Evolutionary conservation across 305 asterid genomes (phyloP), one percentile per base, ranked within the genome.

Genomic region (Solanum hybrid): DNA sequence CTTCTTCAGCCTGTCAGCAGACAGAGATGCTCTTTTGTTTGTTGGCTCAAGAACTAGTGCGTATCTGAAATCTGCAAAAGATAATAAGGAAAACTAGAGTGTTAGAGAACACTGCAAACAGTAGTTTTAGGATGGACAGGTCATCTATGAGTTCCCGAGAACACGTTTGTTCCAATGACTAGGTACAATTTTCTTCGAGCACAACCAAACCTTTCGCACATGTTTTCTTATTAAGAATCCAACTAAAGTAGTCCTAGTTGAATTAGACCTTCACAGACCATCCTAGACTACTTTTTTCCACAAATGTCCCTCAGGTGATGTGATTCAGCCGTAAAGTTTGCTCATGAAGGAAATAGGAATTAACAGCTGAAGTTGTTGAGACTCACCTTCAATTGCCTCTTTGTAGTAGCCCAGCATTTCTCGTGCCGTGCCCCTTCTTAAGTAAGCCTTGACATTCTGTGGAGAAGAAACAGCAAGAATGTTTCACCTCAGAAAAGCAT

Each of bases 1-100:
- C 88, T 91, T 96, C 94, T 89, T 94, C 89, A 97, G 93, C 91
- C 97, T 93, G 90, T 94, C 96, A 86, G 94, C 89, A 85, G 98
- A 93, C 94, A 92, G 94, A 22, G 98, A 92, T 90, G 99, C 99
- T 94, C 98, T 94, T 92, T 94, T 96, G 86, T 97, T 97, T 26
- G 95, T 97, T 85, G 99, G 99, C 95, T 97, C 99, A 6, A 97
- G 98, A 89, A 97, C 97, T 75, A 96, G 98, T 29, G 99, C 99
- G 51, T 93, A 91, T 88, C 93, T 92, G 91, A 96, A 97, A 95
- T 97, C 99, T 97, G 97, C 94, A 92, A 22, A 70, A 82, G 68
- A n/a, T 29, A 75, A 85, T 17, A 83, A 24, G 29, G 88, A 31
- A 75, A 84, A 20, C 76, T 45, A 26, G 31, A 73, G 82, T 6